Evolutionary conservation across 306 rosid genomes (phyloP), one percentile per base, ranked within the genome.

Genomic region (Medicago lupulina): DNA sequence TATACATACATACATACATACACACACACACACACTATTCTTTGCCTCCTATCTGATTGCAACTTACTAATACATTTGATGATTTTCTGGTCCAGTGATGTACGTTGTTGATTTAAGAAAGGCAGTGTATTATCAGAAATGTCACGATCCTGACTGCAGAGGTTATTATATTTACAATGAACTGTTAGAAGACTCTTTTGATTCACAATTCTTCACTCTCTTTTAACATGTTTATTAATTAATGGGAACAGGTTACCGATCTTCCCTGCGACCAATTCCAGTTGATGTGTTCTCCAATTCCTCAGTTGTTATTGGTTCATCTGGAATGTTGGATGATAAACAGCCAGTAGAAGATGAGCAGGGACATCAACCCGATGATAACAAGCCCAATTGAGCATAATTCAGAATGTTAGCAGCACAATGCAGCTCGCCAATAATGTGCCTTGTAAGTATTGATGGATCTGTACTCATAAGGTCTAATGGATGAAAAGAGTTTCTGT

Each of bases 111-210:
- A 92, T 84, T 83, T 94, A 77, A 88, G 93, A 85, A 87, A 80
- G 81, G 97, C 86, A 47, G 85, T 53, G 58, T 94, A 94, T 83
- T 92, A 94, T 83, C 97, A 92, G 90, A 94, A 92, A 80, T 94
- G 98, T 78, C 87, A 92, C 49, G 98, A 94, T 84, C 97, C 98
- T 43, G 98, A 94, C 65, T 94, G 98, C 86, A 83, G 85, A 92
- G 98, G 98, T 94, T 83, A 67, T 15, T 59, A 50, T 63, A 15
- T 61, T 51, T 66, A 34, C 34, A 41, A 15, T 15, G 6, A 67
- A 7, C 13, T 50, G 46, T 53, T 65, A 43, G 49, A 66, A 43
- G 5, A 31, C 16, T 62, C 41, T 58, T 82, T 46, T 38, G 31
- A 64, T 67, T 11, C 16, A 28, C 36, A 28, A 74, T 41, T 36